Evolutionary conservation across 306 rosid genomes (phyloP), one percentile per base, ranked within the genome.

Genomic region (Dalbergia cultrata): DNA sequence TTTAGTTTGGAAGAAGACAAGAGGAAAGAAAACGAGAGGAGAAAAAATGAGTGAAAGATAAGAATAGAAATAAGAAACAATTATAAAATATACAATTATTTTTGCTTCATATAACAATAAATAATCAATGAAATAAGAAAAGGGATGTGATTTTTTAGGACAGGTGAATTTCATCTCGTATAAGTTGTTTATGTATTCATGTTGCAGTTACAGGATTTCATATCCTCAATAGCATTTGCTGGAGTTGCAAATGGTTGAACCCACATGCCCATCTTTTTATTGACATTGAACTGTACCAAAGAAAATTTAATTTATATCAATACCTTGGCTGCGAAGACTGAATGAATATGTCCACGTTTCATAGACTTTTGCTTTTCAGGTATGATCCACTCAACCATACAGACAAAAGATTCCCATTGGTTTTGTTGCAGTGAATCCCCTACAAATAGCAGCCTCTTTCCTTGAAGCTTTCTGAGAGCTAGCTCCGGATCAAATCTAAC

Each of bases 401-500:
- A 93, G 21, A 93, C 93, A 63, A 93, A 85, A 39, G 98, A 93
- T 76, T 93, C 93, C 97, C 97, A 93, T 73, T 93, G 98, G 14
- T 92, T 93, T 76, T 94, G 82, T 60, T 93, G 98, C 66, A 93
- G 78, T 8, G 98, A 93, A 83, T 93, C 98, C 43, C 98, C 98
- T 3, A 93, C 93, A 44, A 93, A 93, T 86, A 93, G 45, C 31
- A 93, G 43, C 83, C 93, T 83, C 83, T 91, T 93, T 58, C 93
- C 93, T 37, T 85, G 61, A 26, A 93, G 83, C 50, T 91, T 93
- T 77, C 80, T 86, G 2, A 93, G 89, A 13, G 90, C 90, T 10
- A 87, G 43, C 76, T 90, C 81, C 83, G 93, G 91, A 74, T 89
- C 61, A 85, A 93, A 91, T 60, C 98, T 93, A 67, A 13, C 18